Conservation (phyloP, 139 green algal species). For the Tetraselmis striata region DNA sequence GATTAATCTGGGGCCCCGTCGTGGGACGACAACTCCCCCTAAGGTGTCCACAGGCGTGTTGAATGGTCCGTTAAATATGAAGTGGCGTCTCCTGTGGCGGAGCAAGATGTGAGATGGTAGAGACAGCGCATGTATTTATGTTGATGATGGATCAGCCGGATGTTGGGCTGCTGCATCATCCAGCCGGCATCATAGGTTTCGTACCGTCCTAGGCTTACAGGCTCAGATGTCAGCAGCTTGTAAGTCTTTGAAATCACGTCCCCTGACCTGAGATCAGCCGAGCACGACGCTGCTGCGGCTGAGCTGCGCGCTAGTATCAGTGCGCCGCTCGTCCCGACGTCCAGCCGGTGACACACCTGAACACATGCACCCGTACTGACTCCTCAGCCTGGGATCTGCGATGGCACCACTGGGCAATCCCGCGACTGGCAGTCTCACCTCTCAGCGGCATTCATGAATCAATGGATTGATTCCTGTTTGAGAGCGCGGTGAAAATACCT, state of each 20-base stretch:
- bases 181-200: too few species aligned
- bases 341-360: background rate
- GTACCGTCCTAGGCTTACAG: background rate
- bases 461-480: too few species aligned
- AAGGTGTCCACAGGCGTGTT: background rate
- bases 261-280: background rate
- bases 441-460: too few species aligned
- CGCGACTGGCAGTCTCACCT: too few species aligned
- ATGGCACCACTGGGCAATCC: background rate
- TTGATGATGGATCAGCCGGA: too few species aligned
- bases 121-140: too few species aligned
- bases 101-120: too few species aligned
- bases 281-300: background rate
- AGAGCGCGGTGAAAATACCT: background rate
- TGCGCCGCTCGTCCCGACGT: background rate
- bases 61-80: background rate
- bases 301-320: background rate
- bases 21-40: background rate
- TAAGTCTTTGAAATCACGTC: background rate
- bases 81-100: background rate
- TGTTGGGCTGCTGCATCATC: too few species aligned
- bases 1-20: background rate
- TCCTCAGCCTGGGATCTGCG: too few species aligned
- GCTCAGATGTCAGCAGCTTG: background rate
- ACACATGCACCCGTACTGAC: background rate